phyloP scores from a whole-genome alignment of 441 rosid species.

The Flueggea neowawraea region DNA sequence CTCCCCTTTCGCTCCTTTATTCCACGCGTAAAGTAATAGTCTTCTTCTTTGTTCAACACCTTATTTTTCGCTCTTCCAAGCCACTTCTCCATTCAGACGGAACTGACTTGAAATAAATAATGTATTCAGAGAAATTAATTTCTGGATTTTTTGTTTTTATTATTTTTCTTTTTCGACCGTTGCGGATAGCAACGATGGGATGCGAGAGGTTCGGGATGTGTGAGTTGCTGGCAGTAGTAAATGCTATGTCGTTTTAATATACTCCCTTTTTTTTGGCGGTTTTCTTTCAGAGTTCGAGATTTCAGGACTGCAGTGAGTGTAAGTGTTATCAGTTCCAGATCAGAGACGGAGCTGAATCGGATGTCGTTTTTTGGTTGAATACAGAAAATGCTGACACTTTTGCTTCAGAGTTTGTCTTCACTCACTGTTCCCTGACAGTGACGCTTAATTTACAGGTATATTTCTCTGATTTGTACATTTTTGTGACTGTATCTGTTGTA shows the following conservation, averaged over 20 bases:
- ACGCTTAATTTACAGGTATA: not conserved
- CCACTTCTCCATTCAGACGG: conserved; percentile 5
- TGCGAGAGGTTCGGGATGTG: conserved; percentile 17
- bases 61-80: conserved; percentile 20
- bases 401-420: too few relatives aligned
- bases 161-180: not conserved
- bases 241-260: not conserved
- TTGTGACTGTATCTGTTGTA: not conserved
- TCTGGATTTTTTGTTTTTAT: not conserved
- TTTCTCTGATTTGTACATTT: not conserved
- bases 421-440: too few relatives aligned
- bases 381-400: too few relatives aligned
- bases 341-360: conserved; percentile 18
- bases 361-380: conserved; percentile 9
- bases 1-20: conserved; percentile 31
- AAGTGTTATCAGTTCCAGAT: conserved; percentile 15
- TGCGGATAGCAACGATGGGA: conserved; percentile 20
- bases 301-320: conserved; percentile 14
- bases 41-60: conserved; percentile 1
- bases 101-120: too few relatives aligned
- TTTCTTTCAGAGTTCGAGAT: conserved; percentile 22
- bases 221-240: not conserved
- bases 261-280: conserved; percentile 8
- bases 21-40: conserved; percentile 28
- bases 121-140: too few relatives aligned